Base-by-base conservation (phyloP, 176 grass and related monocot genomes). In the Cenchrus purpureus region DNA sequence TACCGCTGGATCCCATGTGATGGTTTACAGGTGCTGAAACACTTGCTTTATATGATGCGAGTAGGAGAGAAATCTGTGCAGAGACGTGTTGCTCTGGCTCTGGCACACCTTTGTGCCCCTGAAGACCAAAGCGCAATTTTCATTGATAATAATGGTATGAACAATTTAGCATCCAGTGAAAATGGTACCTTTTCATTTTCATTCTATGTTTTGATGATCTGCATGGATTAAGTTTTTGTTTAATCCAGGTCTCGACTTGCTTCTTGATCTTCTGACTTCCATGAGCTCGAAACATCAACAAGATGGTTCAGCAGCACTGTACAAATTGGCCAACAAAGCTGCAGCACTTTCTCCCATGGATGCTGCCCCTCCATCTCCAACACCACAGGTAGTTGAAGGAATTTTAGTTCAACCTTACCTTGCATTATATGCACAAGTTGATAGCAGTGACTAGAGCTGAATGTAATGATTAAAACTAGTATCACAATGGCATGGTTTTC, bases 311-410 rank as follows among this genome's bases (percentile, higher is more conserved):
- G 88, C 87, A 76, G 97, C 94, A 75, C 80, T 99, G 28, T 97
- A 92, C 84, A 99, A 99, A 87, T 79, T 99, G 71, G 94, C 97
- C 61, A 97, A 97, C 84, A 99, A 99, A 92, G 90, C 92, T 82
- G 93, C 86, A 60, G 81, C 90, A 88, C 90, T 99, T 76, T 99
- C 86, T 90, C 92, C 94, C 40, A 92, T 97, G 84, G 97, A 99
- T 87, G 88, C 94, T 46, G 97, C 97, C 29, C 97, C 97, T 85
- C 92, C 90, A 69, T 99, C 97, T 71, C 97, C 97, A 86, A 97
- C 86, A 63, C 90, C 94, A 76, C 97, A 99, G 97, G 97, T 99
- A 84, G 22, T 45, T 12, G 52, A 87, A 48, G 46, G 32, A 65
- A 16, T 65, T 49, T 76, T 44, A 52, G 58, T 77, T 59, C 15